These are phyloP conservation scores for Solanum corneliomulleri DNA, from an alignment of 257 asterid genomes.

Conservation along the genomic window DNA sequence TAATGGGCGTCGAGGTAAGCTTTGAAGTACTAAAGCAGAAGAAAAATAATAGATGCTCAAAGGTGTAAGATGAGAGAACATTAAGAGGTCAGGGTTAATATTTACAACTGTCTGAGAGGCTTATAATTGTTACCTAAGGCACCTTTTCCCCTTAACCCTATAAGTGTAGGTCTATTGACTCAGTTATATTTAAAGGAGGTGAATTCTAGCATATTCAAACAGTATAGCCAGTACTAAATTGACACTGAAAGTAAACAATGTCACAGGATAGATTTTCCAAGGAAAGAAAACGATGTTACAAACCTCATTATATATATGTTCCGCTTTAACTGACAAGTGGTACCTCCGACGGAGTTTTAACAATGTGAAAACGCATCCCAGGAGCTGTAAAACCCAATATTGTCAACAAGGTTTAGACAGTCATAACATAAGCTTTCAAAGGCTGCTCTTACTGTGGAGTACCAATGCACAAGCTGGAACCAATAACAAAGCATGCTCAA, in stretches of 20 bases:
- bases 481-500: constrained; percentile 47
- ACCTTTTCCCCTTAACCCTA: not conserved
- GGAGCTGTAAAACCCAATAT: constrained; percentile 57
- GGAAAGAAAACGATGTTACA: not conserved
- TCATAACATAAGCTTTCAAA: constrained; percentile 29
- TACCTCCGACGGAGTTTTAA: constrained; percentile 31
- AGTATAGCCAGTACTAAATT: not conserved
- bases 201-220: not conserved
- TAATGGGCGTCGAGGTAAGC: not conserved
- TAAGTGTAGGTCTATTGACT: not conserved
- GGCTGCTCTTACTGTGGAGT: constrained; percentile 28
- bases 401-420: constrained; percentile 42
- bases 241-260: not conserved
- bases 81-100: not conserved
- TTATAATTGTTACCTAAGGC: not conserved
- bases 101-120: not conserved
- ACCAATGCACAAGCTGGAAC: constrained; percentile 68
- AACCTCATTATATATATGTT: constrained; percentile 73
- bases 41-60: not conserved
- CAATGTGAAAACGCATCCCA: constrained; percentile 49
- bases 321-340: constrained; percentile 59
- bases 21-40: not conserved
- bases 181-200: not conserved
- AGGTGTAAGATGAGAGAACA: not conserved
- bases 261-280: not conserved